Base-by-base conservation (phyloP, 768 basidiomycete genomes). In the Paxillus involutus region DNA sequence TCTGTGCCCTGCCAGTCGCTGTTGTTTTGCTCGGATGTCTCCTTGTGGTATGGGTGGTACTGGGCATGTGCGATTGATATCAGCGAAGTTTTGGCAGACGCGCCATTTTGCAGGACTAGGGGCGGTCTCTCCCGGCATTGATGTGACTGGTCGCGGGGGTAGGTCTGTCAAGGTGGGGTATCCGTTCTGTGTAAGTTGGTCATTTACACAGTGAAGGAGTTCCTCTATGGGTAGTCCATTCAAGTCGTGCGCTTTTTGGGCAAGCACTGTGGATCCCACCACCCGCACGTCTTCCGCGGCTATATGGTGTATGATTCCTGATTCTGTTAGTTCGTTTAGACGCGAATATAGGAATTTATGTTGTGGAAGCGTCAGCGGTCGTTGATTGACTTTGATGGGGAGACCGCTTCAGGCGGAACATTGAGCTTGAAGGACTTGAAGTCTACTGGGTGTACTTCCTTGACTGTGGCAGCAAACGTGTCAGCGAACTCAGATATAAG, bases 391-490 rank as follows among this genome's bases (percentile, higher is more conserved):
- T 5, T 26, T 7, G 19, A 26, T 26, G 10, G 24, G 37, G 47
- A 51, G 3, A n/a, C 43, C 10, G 24, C 7, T 12, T 47, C 40
- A 0, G 30, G 17, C 3, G 46, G 46, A 12, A 57, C 11, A 8
- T 52, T 55, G 3, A 56, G 49, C 14, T 56, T 47, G 2, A 45
- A 8, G 13, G 5, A 6, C 6, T 26, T 26, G 2, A 42, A 42
- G 0, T 35, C 44, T 0, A 78, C 69, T 1, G 59, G 56, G 0
- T 41, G 35, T 3, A 79, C 77, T 51, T 80, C 74, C 21, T 67
- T 65, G 47, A 77, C 80, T 26, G 68, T 59, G 52, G 79, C 75
- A 0, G 76, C 74, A 49, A 64, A 75, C 41, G 69, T 49, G 0
- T 7, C 35, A 0, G 78, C 29, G 1, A 77, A 50, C 0, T 43